Evolutionary conservation across 345 rosid species (phyloP).

Genomic region (Brassica juncea): DNA sequence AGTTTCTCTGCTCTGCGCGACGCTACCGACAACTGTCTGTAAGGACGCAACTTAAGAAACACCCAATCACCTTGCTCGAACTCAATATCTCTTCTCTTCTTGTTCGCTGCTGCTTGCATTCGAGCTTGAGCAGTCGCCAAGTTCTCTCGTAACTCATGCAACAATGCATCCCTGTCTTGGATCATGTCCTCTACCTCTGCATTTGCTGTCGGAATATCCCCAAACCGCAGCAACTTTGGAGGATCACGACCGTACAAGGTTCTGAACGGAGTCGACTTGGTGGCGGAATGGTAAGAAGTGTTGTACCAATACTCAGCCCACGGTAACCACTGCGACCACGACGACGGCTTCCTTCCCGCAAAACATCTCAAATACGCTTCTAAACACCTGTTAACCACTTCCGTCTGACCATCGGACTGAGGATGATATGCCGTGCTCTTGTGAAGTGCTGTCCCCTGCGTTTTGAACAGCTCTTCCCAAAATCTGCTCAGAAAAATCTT

Average conservation of each 20-base stretch:
- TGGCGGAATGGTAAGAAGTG: background rate
- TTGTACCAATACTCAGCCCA: background rate
- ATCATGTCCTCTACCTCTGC: background rate
- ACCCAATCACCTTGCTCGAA: too few species aligned
- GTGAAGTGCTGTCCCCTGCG: background rate
- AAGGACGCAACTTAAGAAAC: too few species aligned
- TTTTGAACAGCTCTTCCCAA: background rate
- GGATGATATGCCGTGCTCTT: too few species aligned
- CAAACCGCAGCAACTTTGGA: background rate
- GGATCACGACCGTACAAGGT: background rate
- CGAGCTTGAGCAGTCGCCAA: background rate
- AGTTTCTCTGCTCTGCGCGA: too few species aligned
- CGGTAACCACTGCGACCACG: background rate
- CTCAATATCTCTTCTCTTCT: too few species aligned
- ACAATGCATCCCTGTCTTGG: background rate
- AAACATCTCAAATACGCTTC: background rate
- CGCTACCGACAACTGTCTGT: too few species aligned
- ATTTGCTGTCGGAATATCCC: background rate
- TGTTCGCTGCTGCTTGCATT: too few species aligned
- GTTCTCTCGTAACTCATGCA: background rate
- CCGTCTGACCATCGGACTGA: background rate
- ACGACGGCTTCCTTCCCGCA: background rate
- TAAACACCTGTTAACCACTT: background rate
- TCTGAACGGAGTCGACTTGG: background rate
- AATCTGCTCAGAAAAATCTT: background rate